A percentile compares a stretch with the other conserved stretches of the same genome.
Conservation (phyloP, 768 basidiomycete genomes). For the Pholiota molesta region DNA sequence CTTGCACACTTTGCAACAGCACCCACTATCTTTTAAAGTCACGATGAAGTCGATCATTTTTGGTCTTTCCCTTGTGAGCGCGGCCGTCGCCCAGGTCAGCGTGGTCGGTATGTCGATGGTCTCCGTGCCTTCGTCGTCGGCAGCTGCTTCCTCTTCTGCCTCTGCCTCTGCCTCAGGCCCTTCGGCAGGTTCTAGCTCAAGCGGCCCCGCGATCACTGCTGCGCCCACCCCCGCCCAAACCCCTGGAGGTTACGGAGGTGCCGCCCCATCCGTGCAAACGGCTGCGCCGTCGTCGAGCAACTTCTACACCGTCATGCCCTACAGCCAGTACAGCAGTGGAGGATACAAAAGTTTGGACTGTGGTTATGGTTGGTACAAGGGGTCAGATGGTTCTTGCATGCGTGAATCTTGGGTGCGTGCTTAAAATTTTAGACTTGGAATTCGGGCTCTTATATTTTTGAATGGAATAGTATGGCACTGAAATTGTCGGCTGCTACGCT, state of each 20-base stretch:
- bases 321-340: constrained; percentile 59
- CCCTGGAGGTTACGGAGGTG: constrained; percentile 30
- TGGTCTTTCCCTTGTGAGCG: constrained; percentile 59
- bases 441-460: not conserved
- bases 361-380: constrained; percentile 70
- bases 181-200: not conserved
- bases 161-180: constrained; percentile 18
- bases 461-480: constrained; percentile 34
- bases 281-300: constrained; percentile 36
- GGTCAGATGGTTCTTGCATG: constrained; percentile 55
- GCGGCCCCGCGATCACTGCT: constrained; percentile 23
- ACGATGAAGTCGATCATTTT: constrained; percentile 68
- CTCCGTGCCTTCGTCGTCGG: constrained; percentile 28
- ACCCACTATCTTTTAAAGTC: constrained; percentile 41
- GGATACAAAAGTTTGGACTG: constrained; percentile 70
- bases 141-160: constrained; percentile 21
- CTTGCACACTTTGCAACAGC: constrained; percentile 40
- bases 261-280: constrained; percentile 38
- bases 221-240: constrained; percentile 23
- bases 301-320: constrained; percentile 57
- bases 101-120: constrained; percentile 50
- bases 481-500: constrained; percentile 59
- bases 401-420: constrained; percentile 59
- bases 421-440: not conserved
- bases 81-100: constrained; percentile 56